Evolutionary conservation across 2,329 filamentous ascomycete species (phyloP), one percentile per base, ranked within the genome.

Genomic region (Aspergillus flavus): DNA sequence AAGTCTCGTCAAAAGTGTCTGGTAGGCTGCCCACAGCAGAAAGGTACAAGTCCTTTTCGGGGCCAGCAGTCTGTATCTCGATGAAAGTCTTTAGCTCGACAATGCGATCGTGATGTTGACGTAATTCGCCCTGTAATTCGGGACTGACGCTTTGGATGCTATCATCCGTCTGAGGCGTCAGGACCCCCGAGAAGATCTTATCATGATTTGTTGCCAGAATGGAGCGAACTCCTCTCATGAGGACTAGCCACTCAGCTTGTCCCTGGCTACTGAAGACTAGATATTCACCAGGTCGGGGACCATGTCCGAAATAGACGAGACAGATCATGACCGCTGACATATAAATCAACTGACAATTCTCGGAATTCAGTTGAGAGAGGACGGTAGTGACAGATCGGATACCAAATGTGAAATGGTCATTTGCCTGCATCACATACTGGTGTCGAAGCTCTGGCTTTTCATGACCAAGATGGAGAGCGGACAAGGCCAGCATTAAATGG

Each of bases 351-450:
- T 78, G 75, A 26, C 75, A 76, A 43, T 72, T 77, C 1, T 67
- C 67, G 1, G 59, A 58, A 45, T 73, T 63, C 0, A 77, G 57
- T 16, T 69, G 61, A 0, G 72, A 64, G 3, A 78, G 61, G 0
- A 77, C 67, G 1, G 68, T 55, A 0, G 73, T 76, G 0, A 78
- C 75, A 2, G 73, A 76, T 21, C 67, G 72, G 1, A 78, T 64
- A 0, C 75, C 75, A 50, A 77, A 76, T 0, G 72, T 76, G 43
- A 77, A 78, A 61, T 77, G 75, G 5, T 66, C 64, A 55, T 76
- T 72, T 6, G 75, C 75, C 61, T 73, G 69, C 10, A 57, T 54
- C 9, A 72, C 34, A 32, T 76, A 76, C 21, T 68, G 43, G 0
- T 63, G 61, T 23, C 66, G 65, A 5, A 55, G 26, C 2, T 60